A percentile compares a stretch with the other conserved stretches of the same genome.
Conservation (phyloP, 495 filamentous ascomycete species). For the Lophiostoma macrostomum region DNA sequence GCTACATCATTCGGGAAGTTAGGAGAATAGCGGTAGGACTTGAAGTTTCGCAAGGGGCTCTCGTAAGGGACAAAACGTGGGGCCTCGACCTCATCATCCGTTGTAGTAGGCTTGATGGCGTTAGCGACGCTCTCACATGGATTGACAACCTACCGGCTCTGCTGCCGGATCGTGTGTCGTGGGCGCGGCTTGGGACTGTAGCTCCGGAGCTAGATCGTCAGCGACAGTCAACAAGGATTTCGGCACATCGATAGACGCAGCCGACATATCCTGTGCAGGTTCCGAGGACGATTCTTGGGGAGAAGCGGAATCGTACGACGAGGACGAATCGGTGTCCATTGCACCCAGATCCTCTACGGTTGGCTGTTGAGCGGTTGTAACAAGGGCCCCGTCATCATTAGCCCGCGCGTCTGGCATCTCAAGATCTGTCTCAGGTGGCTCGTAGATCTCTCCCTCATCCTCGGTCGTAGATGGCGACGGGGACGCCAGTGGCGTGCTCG, state of each 20-base stretch:
- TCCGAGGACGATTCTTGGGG: background rate
- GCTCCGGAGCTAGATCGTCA: conserved; percentile 26
- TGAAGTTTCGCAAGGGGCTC: conserved; percentile 78
- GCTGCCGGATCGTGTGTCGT: background rate
- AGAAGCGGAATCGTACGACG: conserved; percentile 13
- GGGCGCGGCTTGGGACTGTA: conserved; percentile 3
- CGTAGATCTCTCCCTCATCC: conserved; percentile 20
- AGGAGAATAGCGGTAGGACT: conserved; percentile 85
- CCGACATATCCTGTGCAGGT: background rate
- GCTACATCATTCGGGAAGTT: conserved; percentile 64
- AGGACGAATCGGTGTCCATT: conserved; percentile 22
- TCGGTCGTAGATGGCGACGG: background rate
- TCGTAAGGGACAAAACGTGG: conserved; percentile 65
- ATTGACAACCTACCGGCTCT: conserved; percentile 13
- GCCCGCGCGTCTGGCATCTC: background rate
- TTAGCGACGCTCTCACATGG: conserved; percentile 10
- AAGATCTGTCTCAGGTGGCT: conserved; percentile 12
- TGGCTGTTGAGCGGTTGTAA: background rate
- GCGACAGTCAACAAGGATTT: conserved; percentile 4
- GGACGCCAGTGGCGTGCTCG: background rate
- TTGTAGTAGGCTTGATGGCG: background rate
- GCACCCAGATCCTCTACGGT: conserved; percentile 8
- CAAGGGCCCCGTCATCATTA: background rate
- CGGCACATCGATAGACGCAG: background rate
- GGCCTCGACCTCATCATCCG: background rate